Percentiles rank a stretch among this genome's conserved stretches.
Evolutionary conservation across 306 rosid genomes (phyloP).

Genomic region (Prunus salicina): DNA sequence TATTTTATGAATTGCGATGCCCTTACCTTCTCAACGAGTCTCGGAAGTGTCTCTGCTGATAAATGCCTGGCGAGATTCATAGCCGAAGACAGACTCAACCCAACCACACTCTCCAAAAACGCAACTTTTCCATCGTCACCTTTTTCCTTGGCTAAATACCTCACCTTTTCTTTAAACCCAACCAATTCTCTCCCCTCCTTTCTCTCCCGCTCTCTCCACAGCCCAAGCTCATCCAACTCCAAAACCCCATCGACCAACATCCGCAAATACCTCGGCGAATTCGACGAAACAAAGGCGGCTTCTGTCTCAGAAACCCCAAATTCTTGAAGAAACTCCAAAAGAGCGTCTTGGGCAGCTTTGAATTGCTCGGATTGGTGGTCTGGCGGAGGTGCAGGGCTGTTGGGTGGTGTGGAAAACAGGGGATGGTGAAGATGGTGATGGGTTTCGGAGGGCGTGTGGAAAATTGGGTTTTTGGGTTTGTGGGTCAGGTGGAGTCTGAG

Average conservation of each 20-base stretch:
- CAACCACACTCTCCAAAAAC: conserved; percentile 67
- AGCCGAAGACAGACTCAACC: conserved; percentile 70
- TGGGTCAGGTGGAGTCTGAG: conserved; percentile 10
- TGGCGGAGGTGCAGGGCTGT: background rate
- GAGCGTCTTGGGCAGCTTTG: conserved; percentile 44
- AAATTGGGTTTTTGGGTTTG: conserved; percentile 3
- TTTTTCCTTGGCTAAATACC: conserved; percentile 52
- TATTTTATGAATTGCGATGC: background rate
- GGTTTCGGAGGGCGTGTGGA: conserved; percentile 7
- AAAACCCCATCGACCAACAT: conserved; percentile 66
- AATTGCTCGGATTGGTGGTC: conserved; percentile 19
- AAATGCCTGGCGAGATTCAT: conserved; percentile 72
- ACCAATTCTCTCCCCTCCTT: background rate
- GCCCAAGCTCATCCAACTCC: conserved; percentile 68
- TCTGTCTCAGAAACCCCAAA: conserved; percentile 56
- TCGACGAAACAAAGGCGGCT: conserved; percentile 43
- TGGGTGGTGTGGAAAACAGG: conserved; percentile 22
- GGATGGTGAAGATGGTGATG: conserved; percentile 8
- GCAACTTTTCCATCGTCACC: conserved; percentile 82
- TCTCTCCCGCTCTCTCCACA: conserved; percentile 30
- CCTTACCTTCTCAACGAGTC: conserved; percentile 54
- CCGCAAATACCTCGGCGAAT: conserved; percentile 52
- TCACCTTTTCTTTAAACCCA: conserved; percentile 56
- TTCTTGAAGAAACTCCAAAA: conserved; percentile 46
- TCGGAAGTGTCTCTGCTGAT: conserved; percentile 48